A percentile compares a stretch with the other conserved stretches of the same genome.
These are phyloP conservation scores for Diplodia intermedia DNA, from an alignment of 2,329 filamentous ascomycete genomes.

Conservation along the genomic window DNA sequence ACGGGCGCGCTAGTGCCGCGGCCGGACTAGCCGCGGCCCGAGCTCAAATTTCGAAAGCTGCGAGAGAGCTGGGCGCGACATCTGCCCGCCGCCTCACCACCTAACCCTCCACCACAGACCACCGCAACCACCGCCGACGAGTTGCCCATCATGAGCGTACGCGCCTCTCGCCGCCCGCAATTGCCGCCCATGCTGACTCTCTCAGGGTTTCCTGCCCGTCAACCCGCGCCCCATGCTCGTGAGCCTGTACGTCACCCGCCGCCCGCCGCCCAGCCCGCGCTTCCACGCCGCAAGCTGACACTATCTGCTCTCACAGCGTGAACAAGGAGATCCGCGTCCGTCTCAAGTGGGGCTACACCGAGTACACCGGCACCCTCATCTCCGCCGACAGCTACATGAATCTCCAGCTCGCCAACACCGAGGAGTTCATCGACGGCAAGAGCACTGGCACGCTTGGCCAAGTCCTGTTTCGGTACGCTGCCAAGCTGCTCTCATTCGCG, in stretches of 20 bases:
- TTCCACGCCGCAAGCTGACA: constrained; percentile 2
- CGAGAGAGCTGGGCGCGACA: constrained; percentile 14
- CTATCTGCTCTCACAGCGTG: constrained; percentile 59
- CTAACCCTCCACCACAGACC: constrained; percentile 7
- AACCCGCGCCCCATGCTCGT: constrained; percentile 98
- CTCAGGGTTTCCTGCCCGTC: constrained; percentile 74
- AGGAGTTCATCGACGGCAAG: constrained; percentile 91
- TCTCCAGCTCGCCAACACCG: constrained; percentile 86
- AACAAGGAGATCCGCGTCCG: constrained; percentile 90
- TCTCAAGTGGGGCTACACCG: constrained; percentile 96
- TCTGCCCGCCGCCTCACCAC: not conserved
- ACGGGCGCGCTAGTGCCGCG: constrained; percentile 16
- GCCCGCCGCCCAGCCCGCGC: not conserved
- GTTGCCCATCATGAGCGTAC: constrained; percentile 24
- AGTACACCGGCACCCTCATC: constrained; percentile 93
- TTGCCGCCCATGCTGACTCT: not conserved
- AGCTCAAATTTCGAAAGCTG: constrained; percentile 33
- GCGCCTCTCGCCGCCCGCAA: not conserved
- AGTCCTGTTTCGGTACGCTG: constrained; percentile 81
- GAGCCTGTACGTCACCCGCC: constrained; percentile 70
- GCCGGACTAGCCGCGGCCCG: constrained; percentile 11
- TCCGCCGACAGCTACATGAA: constrained; percentile 99
- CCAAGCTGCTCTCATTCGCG: not conserved
- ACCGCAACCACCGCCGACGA: not conserved
- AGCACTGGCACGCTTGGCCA: constrained; percentile 84